Evolutionary conservation across 2,329 filamentous ascomycete species (phyloP), one percentile per base, ranked within the genome.

Genomic region (Cercospora janseana): DNA sequence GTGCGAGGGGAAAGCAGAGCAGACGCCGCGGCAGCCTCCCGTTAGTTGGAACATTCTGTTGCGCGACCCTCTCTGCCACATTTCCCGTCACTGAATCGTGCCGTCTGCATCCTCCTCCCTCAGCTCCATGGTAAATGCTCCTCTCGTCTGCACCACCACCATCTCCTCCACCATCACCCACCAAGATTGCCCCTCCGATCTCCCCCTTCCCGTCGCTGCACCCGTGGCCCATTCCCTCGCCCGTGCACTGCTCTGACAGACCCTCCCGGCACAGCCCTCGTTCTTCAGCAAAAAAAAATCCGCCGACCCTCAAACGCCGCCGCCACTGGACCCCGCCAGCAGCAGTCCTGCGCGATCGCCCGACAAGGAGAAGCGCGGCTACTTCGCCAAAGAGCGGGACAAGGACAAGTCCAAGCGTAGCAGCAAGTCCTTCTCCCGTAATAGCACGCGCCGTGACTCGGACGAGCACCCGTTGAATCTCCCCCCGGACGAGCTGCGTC

Each of bases 401-500:
- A 60, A 57, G 44, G 57, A 61, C 20, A 56, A 55, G 54, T 57
- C 24, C 56, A 49, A 60, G 34, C 57, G 60, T 13, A 45, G 44
- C 46, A 55, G 50, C 46, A 60, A 57, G 38, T 56, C 54, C 26
- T 58, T 61, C 60, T 54, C 54, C 28, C 60, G 60, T 56, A 61
- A 58, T 60, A 68, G 70, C 57, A 67, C 70, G 64, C 68, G 69
- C 69, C 55, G 62, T 46, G 64, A 62, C 55, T 67, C 68, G 64
- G 83, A 88, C 66, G 77, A 77, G 57, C 81, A 92, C 67, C 86
- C 83, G 2, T 91, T 96, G 70, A 92, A 92, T 29, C 79, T 96
- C 45, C 89, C 86, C 2, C 90, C 90, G 38, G 90, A 95, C 74
- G 85, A 95, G 78, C 81, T 89, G 64, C 86, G 87, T 69, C 83